These are phyloP conservation scores for Claviceps capensis DNA, from an alignment of 2,329 filamentous ascomycete species.

Conservation along the genomic window DNA sequence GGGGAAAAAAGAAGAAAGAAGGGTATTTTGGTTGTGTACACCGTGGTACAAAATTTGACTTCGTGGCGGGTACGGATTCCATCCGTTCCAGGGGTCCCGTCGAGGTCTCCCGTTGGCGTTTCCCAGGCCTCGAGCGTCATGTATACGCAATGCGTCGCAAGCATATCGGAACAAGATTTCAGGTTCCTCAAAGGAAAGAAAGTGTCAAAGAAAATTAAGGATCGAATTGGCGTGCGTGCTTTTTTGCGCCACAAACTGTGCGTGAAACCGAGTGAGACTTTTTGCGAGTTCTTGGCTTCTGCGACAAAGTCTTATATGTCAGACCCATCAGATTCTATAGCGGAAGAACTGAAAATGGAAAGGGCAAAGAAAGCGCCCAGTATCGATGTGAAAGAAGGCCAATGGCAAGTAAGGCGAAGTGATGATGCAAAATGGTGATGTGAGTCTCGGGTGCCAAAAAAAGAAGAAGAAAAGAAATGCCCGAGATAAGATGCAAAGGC, in stretches of 20 bases:
- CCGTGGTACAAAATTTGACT: background rate
- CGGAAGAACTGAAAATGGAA: conserved; percentile 8
- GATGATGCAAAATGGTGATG: conserved; percentile 1
- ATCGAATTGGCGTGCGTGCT: conserved; percentile 1
- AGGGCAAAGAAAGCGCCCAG: conserved; percentile 11
- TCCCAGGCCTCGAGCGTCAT: background rate
- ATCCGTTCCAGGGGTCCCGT: background rate
- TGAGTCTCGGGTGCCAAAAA: background rate
- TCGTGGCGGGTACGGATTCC: conserved; percentile 1
- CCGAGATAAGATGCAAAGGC: conserved; percentile 1
- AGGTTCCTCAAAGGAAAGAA: background rate
- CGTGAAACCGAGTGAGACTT: background rate
- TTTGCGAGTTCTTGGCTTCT: background rate
- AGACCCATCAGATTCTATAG: background rate
- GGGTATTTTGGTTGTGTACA: conserved; percentile 6
- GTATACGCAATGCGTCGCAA: conserved; percentile 9
- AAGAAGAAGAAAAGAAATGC: background rate
- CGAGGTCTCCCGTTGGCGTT: background rate
- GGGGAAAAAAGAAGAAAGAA: background rate
- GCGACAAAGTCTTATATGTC: background rate
- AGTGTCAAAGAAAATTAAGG: background rate
- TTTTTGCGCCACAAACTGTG: conserved; percentile 7
- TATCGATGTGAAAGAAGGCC: conserved; percentile 3
- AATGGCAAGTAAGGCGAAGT: background rate
- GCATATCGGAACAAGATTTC: background rate